Conservation (phyloP, 2,329 filamentous ascomycete species). For the Beauveria scarabaeidicola region DNA sequence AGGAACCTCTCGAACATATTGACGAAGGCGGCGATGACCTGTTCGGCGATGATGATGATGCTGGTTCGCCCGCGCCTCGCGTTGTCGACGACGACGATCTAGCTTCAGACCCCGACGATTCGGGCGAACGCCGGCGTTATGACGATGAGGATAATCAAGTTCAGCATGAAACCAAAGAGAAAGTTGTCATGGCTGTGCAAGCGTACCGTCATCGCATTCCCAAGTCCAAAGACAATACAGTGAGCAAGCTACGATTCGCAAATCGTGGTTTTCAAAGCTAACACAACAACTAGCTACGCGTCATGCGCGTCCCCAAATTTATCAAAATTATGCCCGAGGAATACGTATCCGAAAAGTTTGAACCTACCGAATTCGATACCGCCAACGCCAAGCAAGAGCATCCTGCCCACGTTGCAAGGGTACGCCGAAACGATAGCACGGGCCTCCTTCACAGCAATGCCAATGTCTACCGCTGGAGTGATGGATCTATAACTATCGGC, state of each 20-base stretch:
- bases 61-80: slow-evolving; percentile 56
- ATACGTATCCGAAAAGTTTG: slow-evolving; percentile 59
- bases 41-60: slow-evolving; percentile 53
- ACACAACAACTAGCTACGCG: slow-evolving; percentile 46
- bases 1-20: slow-evolving; percentile 43
- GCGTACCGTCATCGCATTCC: slow-evolving; percentile 63
- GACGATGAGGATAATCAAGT: slow-evolving; percentile 39
- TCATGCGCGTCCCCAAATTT: slow-evolving; percentile 64
- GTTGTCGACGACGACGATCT: slow-evolving; percentile 54
- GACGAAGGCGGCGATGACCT: slow-evolving; percentile 53
- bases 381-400: slow-evolving; percentile 45
- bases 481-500: slow-evolving; percentile 68
- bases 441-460: slow-evolving; percentile 66
- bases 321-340: slow-evolving; percentile 59
- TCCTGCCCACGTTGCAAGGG: slow-evolving; percentile 59
- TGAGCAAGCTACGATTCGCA: slow-evolving; percentile 29
- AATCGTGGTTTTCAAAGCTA: not conserved
- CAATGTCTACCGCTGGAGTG: slow-evolving; percentile 67
- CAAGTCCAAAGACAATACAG: slow-evolving; percentile 61
- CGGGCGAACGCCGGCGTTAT: slow-evolving; percentile 31
- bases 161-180: slow-evolving; percentile 40
- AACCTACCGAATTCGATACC: slow-evolving; percentile 48
- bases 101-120: slow-evolving; percentile 41
- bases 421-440: slow-evolving; percentile 58
- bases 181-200: slow-evolving; percentile 53